Base-by-base conservation (phyloP, 805 yeast species). In the Blastobotrys terrestris region DNA sequence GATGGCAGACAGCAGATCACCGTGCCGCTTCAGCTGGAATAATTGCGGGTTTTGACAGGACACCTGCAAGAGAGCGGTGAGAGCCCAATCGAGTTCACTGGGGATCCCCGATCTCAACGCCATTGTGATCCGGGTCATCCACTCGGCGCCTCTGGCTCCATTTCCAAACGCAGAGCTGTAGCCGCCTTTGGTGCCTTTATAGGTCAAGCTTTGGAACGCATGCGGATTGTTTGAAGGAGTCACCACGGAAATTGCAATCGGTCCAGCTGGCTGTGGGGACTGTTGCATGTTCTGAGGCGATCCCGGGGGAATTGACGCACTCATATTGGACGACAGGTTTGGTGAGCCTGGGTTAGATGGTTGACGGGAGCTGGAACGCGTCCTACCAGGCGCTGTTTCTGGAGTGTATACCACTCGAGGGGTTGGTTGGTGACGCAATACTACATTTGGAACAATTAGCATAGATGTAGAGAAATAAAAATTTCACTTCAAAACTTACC, bases 11-110 rank as follows among this genome's bases (percentile, higher is more conserved):
- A 71, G 61, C 20, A 74, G 60, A 39, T 63, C 67, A 5, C 72
- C 70, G 54, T 72, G 65, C 47, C 69, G 68, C 57, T 76, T 75
- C 58, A 83, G 70, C 50, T 72, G 71, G 31, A 81, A 70, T 60
- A 72, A 66, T 46, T 74, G 78, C 3, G 84, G 79, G 22, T 75
- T 73, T 48, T 75, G 75, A 63, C 74, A 77, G 26, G 81, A 73
- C 53, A 68, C 58, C 51, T 69, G 69, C 15, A 74, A 65, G 47
- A 83, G 70, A 3, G 82, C 78, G 46, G 77, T 74, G 52, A 87
- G 68, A 2, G 92, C 84, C 83, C 90, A 86, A 60, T 79, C 81
- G 20, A 84, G 75, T 64, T 89, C 96, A 31, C 77, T 75, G 15
- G 74, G 78, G 20, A 88, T 68, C 1, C 83, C 85, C 16, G 85